Evolutionary conservation across 2,329 filamentous ascomycete genomes (phyloP).

Genomic region (Orbilia ellipsospora): DNA sequence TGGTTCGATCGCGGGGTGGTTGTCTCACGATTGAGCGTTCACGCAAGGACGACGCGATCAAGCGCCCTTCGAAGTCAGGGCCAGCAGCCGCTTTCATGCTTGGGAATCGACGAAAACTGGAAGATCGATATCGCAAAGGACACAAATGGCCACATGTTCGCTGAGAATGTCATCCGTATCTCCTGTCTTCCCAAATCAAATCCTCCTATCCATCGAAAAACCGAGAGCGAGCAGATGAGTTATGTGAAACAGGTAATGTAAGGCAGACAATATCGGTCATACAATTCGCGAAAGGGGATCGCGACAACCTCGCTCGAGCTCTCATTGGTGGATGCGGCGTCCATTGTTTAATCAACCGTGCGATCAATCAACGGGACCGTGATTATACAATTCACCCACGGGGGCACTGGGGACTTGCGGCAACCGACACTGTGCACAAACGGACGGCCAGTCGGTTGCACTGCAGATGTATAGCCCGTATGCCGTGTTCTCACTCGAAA

Average conservation of each 20-base stretch:
- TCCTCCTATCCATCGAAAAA: constrained; percentile 2
- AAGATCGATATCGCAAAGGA: too few species aligned
- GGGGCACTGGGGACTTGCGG: constrained; percentile 36
- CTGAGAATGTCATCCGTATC: too few species aligned
- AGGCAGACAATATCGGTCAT: constrained; percentile 35
- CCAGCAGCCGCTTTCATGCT: too few species aligned
- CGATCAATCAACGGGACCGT: background rate
- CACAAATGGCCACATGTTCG: too few species aligned
- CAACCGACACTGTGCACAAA: constrained; percentile 12
- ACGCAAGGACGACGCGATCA: constrained; percentile 3
- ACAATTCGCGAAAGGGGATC: constrained; percentile 42
- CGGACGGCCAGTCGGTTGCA: background rate
- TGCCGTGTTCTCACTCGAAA: constrained; percentile 31
- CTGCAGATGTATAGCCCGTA: constrained; percentile 13
- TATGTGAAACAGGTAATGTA: constrained; percentile 32
- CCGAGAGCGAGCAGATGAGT: background rate
- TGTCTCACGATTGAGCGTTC: constrained; percentile 10
- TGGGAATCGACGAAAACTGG: too few species aligned
- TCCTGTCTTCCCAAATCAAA: background rate
- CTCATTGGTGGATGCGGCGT: constrained; percentile 28
- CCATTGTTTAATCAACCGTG: background rate
- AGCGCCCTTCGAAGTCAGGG: background rate
- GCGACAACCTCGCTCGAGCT: constrained; percentile 4
- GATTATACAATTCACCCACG: constrained; percentile 8
- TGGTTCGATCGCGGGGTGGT: background rate